Conservation (phyloP, 257 asterid genomes). For the Solanum chiquidenum region DNA sequence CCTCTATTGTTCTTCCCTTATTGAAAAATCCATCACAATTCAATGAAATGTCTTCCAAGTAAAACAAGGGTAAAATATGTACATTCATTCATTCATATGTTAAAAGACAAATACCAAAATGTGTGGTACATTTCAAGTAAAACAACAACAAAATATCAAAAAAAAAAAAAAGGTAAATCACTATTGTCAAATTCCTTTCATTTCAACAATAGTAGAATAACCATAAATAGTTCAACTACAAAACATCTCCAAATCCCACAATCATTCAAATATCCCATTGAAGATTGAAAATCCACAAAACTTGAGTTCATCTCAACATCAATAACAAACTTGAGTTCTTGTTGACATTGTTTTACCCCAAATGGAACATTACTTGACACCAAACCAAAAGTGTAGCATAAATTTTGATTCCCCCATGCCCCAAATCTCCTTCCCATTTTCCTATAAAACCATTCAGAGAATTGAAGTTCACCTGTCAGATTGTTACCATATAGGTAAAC, state of each 20-base stretch:
- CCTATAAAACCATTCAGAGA: slow-evolving; percentile 48
- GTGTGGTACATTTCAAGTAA: not conserved
- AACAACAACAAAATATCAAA: not conserved
- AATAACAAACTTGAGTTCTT: slow-evolving; percentile 3
- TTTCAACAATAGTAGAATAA: slow-evolving; percentile 1
- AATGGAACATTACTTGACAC: slow-evolving; percentile 32
- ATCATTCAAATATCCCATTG: slow-evolving; percentile 10
- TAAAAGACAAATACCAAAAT: not conserved
- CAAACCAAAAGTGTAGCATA: slow-evolving; percentile 40
- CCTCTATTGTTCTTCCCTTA: not conserved
- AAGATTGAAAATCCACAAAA: slow-evolving; percentile 7
- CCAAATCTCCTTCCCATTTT: slow-evolving; percentile 80
- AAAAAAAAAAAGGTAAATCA: not conserved
- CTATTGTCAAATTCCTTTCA: not conserved
- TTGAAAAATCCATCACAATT: not conserved
- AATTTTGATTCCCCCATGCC: slow-evolving; percentile 77
- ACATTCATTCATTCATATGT: not conserved
- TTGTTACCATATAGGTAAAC: slow-evolving; percentile 74
- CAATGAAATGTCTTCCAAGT: not conserved
- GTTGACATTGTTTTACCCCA: slow-evolving; percentile 59
- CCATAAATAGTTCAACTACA: slow-evolving; percentile 16
- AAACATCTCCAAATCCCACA: slow-evolving; percentile 16
- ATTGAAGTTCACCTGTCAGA: slow-evolving; percentile 68
- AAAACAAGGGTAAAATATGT: not conserved
- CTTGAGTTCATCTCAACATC: slow-evolving; percentile 8